Conservation (phyloP, 257 asterid genomes). For the Rhazya stricta region DNA sequence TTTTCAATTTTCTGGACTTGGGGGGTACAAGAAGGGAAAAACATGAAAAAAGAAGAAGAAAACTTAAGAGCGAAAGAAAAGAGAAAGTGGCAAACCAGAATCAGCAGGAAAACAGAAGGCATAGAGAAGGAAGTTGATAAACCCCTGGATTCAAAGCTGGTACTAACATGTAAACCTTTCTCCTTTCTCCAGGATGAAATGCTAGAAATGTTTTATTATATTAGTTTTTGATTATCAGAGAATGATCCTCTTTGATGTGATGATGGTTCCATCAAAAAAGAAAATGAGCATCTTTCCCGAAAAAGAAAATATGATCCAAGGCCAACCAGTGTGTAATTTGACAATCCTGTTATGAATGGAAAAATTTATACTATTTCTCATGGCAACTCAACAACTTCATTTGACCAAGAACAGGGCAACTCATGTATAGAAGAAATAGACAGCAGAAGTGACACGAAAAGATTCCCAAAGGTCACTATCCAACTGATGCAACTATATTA, state of each 20-base stretch:
- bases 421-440: not conserved
- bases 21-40: not conserved
- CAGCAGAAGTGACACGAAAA: not conserved
- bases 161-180: not conserved
- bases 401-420: not conserved
- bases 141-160: not conserved
- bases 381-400: too few relatives aligned
- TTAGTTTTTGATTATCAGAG: not conserved
- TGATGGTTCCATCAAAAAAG: not conserved
- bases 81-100: not conserved
- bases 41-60: not conserved
- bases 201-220: not conserved
- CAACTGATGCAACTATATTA: not conserved
- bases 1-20: not conserved
- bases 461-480: not conserved
- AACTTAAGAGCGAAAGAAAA: not conserved
- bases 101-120: not conserved
- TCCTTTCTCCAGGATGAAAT: not conserved
- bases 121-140: not conserved
- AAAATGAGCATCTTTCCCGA: not conserved
- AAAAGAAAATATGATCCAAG: not conserved
- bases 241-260: not conserved
- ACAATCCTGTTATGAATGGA: not conserved
- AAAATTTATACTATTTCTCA: not conserved
- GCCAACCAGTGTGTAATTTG: not conserved